Evolutionary conservation across 768 basidiomycete species (phyloP).

Genomic region (Podaxis sp.): DNA sequence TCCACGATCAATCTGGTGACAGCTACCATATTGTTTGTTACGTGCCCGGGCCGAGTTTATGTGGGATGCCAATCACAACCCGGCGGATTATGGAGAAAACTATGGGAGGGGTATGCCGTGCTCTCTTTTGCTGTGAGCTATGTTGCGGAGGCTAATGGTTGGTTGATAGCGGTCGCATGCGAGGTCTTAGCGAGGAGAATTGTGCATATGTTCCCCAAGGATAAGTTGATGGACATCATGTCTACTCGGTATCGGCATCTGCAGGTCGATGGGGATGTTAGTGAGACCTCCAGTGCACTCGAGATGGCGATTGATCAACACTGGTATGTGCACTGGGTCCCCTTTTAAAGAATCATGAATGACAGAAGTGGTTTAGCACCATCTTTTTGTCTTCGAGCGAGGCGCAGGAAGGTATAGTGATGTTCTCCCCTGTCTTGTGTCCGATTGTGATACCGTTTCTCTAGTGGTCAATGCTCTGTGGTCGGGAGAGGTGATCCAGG

Average conservation of each 20-base stretch:
- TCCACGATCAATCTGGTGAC: neutral
- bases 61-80: constrained; percentile 77
- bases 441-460: neutral
- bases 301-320: constrained; percentile 93
- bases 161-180: constrained; percentile 65
- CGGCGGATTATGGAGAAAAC: constrained; percentile 88
- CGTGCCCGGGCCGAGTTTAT: constrained; percentile 79
- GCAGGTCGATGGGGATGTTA: constrained; percentile 74
- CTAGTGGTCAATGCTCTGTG: constrained; percentile 81
- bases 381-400: constrained; percentile 86
- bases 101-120: constrained; percentile 61
- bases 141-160: neutral
- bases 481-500: constrained; percentile 81
- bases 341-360: neutral
- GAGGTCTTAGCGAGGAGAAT: constrained; percentile 83
- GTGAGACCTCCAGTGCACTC: constrained; percentile 73
- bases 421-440: constrained; percentile 13
- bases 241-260: constrained; percentile 72
- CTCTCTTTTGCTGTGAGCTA: neutral
- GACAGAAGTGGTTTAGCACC: constrained; percentile 41
- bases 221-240: constrained; percentile 70
- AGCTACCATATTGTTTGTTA: constrained; percentile 84
- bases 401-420: constrained; percentile 67
- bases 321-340: constrained; percentile 48
- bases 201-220: constrained; percentile 66